phyloP scores from a whole-genome alignment of 1,284 basidiomycete species.

The Cystobasidium pallidum region DNA sequence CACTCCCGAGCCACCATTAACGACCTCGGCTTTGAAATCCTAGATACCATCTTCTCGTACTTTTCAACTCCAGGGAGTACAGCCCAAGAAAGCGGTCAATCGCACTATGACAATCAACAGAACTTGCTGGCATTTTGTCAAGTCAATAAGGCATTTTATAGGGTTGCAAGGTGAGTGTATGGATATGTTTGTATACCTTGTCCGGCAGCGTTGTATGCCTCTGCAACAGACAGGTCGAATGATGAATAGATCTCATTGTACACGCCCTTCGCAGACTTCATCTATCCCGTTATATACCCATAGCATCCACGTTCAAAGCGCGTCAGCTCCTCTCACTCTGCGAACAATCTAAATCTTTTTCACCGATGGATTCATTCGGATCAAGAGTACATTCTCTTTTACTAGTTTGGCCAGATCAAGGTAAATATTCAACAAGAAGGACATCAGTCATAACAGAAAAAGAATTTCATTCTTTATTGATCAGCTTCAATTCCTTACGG shows the following conservation, averaged over 20 bases:
- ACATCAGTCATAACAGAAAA: constrained; percentile 16
- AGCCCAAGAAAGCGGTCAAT: neutral
- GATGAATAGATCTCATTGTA: neutral
- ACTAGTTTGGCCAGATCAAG: constrained; percentile 36
- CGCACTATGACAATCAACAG: constrained; percentile 34
- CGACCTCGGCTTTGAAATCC: constrained; percentile 35
- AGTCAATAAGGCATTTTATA: constrained; percentile 26
- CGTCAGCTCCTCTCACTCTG: constrained; percentile 31
- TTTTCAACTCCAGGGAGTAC: neutral
- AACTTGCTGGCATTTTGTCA: constrained; percentile 34
- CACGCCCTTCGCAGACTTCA: constrained; percentile 15
- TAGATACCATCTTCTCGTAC: constrained; percentile 28
- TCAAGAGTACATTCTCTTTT: constrained; percentile 27
- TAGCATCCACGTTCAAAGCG: constrained; percentile 39
- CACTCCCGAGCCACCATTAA: neutral
- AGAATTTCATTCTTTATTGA: constrained; percentile 26
- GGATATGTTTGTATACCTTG: neutral
- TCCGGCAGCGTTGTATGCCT: too few species aligned
- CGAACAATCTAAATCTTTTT: neutral
- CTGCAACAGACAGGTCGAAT: too few species aligned
- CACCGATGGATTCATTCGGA: constrained; percentile 12
- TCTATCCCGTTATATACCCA: constrained; percentile 30
- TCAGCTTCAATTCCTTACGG: constrained; percentile 19
- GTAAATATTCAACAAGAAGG: constrained; percentile 30
- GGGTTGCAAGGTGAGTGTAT: constrained; percentile 35